A percentile compares a stretch with the other conserved stretches of the same genome.
phyloP scores from a whole-genome alignment of 305 asterid genomes.

The Fraxinus baroniana region DNA sequence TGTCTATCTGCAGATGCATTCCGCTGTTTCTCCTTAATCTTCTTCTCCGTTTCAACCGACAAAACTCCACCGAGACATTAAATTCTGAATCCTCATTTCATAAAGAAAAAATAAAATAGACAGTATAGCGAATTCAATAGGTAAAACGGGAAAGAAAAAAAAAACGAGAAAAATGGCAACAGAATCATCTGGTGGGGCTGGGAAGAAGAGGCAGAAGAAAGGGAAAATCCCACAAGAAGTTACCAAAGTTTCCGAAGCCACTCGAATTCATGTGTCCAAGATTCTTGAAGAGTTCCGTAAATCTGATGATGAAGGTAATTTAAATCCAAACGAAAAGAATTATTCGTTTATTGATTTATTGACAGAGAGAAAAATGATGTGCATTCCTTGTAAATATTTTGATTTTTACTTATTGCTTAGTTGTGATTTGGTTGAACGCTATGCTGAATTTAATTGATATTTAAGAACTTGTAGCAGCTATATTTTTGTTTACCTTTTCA shows the following conservation, averaged over 20 bases:
- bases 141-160: constrained; percentile 16
- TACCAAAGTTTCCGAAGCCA: constrained; percentile 36
- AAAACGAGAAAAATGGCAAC: constrained; percentile 29
- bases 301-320: constrained; percentile 57
- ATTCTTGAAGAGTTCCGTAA: constrained; percentile 50
- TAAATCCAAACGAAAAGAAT: not conserved
- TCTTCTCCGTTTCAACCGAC: not conserved
- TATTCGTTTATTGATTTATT: not conserved
- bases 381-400: not conserved
- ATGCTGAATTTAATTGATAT: not conserved
- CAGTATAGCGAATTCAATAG: not conserved
- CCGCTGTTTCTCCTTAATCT: not conserved
- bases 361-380: not conserved
- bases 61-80: not conserved
- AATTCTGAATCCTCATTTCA: not conserved
- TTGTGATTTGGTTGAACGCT: not conserved
- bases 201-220: constrained; percentile 38
- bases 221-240: constrained; percentile 5
- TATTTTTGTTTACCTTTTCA: not conserved
- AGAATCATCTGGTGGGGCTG: constrained; percentile 29
- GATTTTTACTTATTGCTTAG: not conserved
- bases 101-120: not conserved
- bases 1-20: not conserved
- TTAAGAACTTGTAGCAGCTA: not conserved
- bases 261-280: constrained; percentile 44